Evolutionary conservation across 2,329 filamentous ascomycete species (phyloP).

Genomic region (Dactylellina drechsleri): DNA sequence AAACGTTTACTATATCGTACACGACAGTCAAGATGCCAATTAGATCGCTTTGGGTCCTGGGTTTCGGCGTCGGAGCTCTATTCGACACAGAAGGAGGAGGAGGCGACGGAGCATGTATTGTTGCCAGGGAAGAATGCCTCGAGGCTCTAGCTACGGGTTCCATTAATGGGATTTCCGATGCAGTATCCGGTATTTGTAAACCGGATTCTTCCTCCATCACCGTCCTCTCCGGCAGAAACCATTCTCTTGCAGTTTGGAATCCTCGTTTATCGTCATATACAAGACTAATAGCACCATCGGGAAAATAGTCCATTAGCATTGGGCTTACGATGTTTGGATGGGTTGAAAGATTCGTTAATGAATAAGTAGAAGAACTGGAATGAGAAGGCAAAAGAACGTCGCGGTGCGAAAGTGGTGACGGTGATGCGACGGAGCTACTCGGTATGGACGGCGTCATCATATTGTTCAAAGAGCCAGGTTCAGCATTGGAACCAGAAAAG

Average conservation of each 20-base stretch:
- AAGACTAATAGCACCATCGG: conserved; percentile 58
- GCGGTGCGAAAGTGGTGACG: conserved; percentile 39
- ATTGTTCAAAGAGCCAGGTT: conserved; percentile 32
- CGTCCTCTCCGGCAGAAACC: conserved; percentile 57
- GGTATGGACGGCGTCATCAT: conserved; percentile 38
- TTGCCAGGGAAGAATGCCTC: conserved; percentile 35
- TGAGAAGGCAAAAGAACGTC: conserved; percentile 30
- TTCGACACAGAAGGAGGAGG: conserved; percentile 32
- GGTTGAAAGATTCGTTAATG: conserved; percentile 45
- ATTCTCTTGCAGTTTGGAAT: conserved; percentile 56
- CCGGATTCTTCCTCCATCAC: conserved; percentile 48
- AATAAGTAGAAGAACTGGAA: conserved; percentile 49
- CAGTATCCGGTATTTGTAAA: conserved; percentile 21
- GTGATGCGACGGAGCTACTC: conserved; percentile 50
- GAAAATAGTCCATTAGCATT: conserved; percentile 58
- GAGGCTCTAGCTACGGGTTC: conserved; percentile 36
- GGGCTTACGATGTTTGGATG: conserved; percentile 56
- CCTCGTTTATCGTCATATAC: conserved; percentile 57
- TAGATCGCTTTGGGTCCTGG: conserved; percentile 57
- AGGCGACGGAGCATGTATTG: conserved; percentile 34
- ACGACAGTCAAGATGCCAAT: conserved; percentile 58
- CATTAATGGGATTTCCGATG: conserved; percentile 18
- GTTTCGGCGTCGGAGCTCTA: conserved; percentile 56
- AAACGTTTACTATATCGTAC: conserved; percentile 58
- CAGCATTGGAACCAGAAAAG: conserved; percentile 55